Base-by-base conservation (phyloP, 306 rosid species). In the Rosa persica region DNA sequence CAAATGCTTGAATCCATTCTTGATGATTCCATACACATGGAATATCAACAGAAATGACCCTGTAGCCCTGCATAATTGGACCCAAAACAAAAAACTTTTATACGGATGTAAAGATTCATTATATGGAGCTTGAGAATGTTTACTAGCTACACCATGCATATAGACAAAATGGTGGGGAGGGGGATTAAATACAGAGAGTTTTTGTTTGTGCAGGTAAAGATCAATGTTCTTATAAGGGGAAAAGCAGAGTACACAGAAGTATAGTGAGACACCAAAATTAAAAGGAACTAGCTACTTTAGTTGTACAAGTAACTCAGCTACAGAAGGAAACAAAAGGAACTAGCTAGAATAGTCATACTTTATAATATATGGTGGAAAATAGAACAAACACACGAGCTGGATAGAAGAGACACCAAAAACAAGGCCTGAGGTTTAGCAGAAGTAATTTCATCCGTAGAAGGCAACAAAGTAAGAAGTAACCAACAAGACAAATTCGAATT, bases 1-100 rank as follows among this genome's bases (percentile, higher is more conserved):
- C 99, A 84, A 95, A 95, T 72, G 96, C 93, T 84, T 86, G 98
- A 86, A 95, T 85, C 99, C 99, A 95, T 80, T 95, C 98, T 20
- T 84, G 85, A 78, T 93, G 92, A 87, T 90, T 87, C 99, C 99
- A 95, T 23, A 95, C 98, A 17, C 96, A 87, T 30, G 99, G 99
- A 68, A 93, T 93, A 84, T 95, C 98, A 76, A 95, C 98, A 65
- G 99, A 90, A 80, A 95, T 90, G 73, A 95, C 88, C 46, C 99
- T 92, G 85, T 95, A 95, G 73, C 99, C 99, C 99, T 95, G 90
- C 84, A 85, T 15, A 83, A 42, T 57, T n/a, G 62, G 30, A 57
- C 62, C 62, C 62, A 9, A 7, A 5, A 48, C 1, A 42, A 19
- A 0, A 49, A 20, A 12, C 5, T 12, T 57, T 57, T n/a, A 9